A percentile compares a stretch with the other conserved stretches of the same genome.
These are phyloP conservation scores for Salix arbutifolia DNA, from an alignment of 345 rosid species.

Conservation along the genomic window DNA sequence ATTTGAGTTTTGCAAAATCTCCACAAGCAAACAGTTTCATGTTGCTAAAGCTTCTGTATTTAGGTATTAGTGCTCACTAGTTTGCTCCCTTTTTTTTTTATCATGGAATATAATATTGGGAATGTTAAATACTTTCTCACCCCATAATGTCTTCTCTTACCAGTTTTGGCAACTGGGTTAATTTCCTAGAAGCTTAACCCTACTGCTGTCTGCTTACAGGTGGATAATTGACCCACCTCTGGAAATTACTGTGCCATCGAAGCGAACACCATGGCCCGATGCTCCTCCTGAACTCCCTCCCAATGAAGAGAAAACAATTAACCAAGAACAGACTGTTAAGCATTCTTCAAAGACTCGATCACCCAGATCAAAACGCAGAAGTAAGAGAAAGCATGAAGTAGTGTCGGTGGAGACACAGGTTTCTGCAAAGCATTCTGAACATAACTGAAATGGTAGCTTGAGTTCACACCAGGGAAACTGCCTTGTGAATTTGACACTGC, in stretches of 20 bases:
- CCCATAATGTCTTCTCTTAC: not conserved
- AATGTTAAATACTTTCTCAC: not conserved
- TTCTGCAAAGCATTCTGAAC: conserved; percentile 45
- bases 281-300: conserved; percentile 80
- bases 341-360: conserved; percentile 51
- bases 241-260: conserved; percentile 80
- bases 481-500: conserved; percentile 19
- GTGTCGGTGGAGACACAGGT: conserved; percentile 43
- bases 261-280: conserved; percentile 93
- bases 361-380: conserved; percentile 55
- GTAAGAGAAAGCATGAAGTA: conserved; percentile 73
- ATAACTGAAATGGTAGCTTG: conserved; percentile 25
- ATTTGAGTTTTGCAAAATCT: not conserved
- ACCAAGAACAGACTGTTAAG: conserved; percentile 45
- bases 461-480: conserved; percentile 1
- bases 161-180: not conserved
- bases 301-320: conserved; percentile 29
- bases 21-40: not conserved
- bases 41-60: not conserved
- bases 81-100: not conserved
- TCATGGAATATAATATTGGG: not conserved
- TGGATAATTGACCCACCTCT: conserved; percentile 91
- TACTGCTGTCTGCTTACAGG: conserved; percentile 33
- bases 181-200: not conserved
- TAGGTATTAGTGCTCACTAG: not conserved